phyloP scores from a whole-genome alignment of 202 grass and related monocot genomes.

The Setaria viridis region DNA sequence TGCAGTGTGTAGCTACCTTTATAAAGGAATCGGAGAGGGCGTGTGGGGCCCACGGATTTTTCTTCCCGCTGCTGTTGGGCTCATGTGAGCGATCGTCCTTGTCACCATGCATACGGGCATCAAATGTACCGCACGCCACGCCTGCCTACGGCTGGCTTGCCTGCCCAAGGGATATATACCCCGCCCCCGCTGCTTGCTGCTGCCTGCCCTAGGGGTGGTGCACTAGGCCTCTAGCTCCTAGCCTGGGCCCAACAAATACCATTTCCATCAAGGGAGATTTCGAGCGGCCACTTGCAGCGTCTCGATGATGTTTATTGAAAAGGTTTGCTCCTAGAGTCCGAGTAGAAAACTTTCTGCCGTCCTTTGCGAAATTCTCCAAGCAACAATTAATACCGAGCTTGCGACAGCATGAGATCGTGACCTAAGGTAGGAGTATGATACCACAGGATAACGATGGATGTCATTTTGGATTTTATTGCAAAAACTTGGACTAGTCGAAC shows the following conservation, averaged over 20 bases:
- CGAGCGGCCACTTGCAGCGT: neutral
- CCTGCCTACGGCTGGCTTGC: conserved; percentile 30
- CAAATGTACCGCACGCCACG: conserved; percentile 57
- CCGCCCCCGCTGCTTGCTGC: neutral
- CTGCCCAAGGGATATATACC: conserved; percentile 36
- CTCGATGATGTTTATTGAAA: conserved; percentile 21
- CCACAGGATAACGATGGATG: neutral
- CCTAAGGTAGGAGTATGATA: neutral
- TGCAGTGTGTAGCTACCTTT: conserved; percentile 56
- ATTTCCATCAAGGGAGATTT: conserved; percentile 46
- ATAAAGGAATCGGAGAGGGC: conserved; percentile 52
- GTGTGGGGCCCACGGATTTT: conserved; percentile 58
- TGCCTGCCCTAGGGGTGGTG: neutral
- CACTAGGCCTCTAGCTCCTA: conserved; percentile 27
- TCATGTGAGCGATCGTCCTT: conserved; percentile 96
- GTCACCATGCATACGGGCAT: conserved; percentile 64
- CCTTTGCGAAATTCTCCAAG: neutral
- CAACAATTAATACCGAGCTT: neutral
- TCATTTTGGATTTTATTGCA: too few species aligned
- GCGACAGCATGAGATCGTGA: neutral
- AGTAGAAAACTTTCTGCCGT: neutral
- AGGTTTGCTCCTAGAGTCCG: neutral
- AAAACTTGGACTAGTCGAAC: too few species aligned
- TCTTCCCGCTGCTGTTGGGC: conserved; percentile 54
- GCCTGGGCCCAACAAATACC: conserved; percentile 37